A percentile compares a stretch with the other conserved stretches of the same genome.
These are phyloP conservation scores for Nigrospora oryzae DNA, from an alignment of 2,329 filamentous ascomycete genomes.

Conservation along the genomic window DNA sequence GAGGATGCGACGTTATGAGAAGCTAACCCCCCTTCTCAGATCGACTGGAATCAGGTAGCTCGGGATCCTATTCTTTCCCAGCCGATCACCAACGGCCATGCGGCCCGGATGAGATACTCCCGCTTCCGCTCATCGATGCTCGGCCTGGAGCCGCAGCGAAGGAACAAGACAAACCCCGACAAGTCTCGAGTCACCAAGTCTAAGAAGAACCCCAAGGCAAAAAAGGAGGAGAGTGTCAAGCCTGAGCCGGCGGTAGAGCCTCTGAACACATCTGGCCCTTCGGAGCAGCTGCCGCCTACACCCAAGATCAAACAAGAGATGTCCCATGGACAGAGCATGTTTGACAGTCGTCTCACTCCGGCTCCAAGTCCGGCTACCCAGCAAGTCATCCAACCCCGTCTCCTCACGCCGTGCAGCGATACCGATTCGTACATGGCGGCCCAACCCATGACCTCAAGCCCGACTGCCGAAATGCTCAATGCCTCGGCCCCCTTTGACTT, in stretches of 20 bases:
- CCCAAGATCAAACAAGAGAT: constrained; percentile 30
- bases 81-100: constrained; percentile 51
- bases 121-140: constrained; percentile 40
- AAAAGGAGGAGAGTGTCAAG: constrained; percentile 30
- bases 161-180: constrained; percentile 28
- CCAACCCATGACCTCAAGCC: constrained; percentile 20
- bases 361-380: constrained; percentile 15
- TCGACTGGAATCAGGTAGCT: constrained; percentile 52
- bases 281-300: constrained; percentile 9
- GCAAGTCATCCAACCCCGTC: constrained; percentile 22
- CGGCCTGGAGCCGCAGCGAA: constrained; percentile 38
- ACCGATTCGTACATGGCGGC: constrained; percentile 27
- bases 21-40: constrained; percentile 28
- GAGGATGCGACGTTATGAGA: neutral
- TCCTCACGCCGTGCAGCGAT: constrained; percentile 48
- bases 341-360: constrained; percentile 16
- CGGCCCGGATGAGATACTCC: constrained; percentile 51
- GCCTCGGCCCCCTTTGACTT: constrained; percentile 20
- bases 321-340: constrained; percentile 13
- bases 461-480: constrained; percentile 21
- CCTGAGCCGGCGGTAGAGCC: constrained; percentile 21
- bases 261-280: constrained; percentile 10
- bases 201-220: constrained; percentile 28
- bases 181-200: constrained; percentile 38
- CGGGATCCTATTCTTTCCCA: constrained; percentile 43